These are phyloP conservation scores for Psophocarpus tetragonolobus DNA, from an alignment of 306 rosid genomes.

Conservation along the genomic window DNA sequence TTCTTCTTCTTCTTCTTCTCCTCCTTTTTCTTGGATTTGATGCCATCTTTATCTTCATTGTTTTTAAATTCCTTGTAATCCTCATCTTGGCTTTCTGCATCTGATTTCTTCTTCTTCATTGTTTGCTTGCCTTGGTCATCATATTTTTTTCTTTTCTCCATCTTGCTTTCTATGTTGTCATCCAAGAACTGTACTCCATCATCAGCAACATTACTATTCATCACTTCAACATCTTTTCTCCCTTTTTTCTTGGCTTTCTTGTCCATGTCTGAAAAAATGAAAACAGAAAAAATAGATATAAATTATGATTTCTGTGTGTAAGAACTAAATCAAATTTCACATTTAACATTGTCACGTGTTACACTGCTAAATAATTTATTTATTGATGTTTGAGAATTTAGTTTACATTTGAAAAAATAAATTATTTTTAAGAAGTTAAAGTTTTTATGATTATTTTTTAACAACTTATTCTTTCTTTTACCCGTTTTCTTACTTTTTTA, in stretches of 20 bases:
- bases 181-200: constrained; percentile 20
- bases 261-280: neutral
- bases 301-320: neutral
- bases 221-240: constrained; percentile 5
- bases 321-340: neutral
- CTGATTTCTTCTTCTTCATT: neutral
- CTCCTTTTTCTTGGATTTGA: neutral
- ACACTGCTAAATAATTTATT: neutral
- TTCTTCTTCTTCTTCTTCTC: neutral
- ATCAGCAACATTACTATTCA: neutral
- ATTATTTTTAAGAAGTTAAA: too few relatives aligned
- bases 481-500: too few relatives aligned
- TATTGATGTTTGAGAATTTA: too few relatives aligned
- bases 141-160: neutral
- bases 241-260: constrained; percentile 29
- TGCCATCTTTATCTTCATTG: neutral
- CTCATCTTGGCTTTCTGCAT: neutral
- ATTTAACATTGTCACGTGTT: neutral
- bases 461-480: too few relatives aligned
- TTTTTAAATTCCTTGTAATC: neutral
- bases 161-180: constrained; percentile 28
- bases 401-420: too few relatives aligned
- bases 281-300: neutral
- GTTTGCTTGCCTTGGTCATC: constrained; percentile 14
- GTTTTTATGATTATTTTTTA: too few relatives aligned